Conservation (phyloP, 495 filamentous ascomycete genomes). For the Aspergillus mulundensis region DNA sequence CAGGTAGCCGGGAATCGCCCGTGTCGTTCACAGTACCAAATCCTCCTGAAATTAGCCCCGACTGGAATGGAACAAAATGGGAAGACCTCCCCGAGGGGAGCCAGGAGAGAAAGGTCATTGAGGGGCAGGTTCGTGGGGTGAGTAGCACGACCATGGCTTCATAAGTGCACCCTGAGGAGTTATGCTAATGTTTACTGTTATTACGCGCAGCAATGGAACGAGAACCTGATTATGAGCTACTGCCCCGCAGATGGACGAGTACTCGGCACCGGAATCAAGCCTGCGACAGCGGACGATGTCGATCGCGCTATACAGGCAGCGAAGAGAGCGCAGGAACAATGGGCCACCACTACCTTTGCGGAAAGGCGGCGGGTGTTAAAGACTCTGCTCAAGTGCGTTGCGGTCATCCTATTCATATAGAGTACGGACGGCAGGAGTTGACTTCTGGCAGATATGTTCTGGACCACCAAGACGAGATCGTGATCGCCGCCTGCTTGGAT, state of each 20-base stretch:
- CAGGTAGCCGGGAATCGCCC: constrained; percentile 41
- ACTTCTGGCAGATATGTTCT: constrained; percentile 59
- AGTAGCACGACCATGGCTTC: constrained; percentile 14
- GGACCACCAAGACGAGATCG: constrained; percentile 86
- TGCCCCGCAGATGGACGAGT: constrained; percentile 82
- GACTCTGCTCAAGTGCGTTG: constrained; percentile 67
- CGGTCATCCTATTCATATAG: neutral
- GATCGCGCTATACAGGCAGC: constrained; percentile 75
- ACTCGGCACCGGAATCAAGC: constrained; percentile 71
- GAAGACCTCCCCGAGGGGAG: constrained; percentile 40
- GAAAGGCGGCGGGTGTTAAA: constrained; percentile 76
- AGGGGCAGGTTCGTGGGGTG: constrained; percentile 41
- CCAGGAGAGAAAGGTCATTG: constrained; percentile 41
- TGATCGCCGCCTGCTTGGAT: constrained; percentile 81
- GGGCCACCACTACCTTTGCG: constrained; percentile 73
- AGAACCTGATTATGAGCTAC: constrained; percentile 59
- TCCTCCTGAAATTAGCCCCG: constrained; percentile 52
- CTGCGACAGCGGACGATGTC: constrained; percentile 72
- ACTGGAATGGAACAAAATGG: constrained; percentile 58
- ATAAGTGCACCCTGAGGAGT: neutral
- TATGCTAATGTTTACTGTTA: neutral
- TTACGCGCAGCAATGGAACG: constrained; percentile 36
- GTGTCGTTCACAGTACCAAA: constrained; percentile 56
- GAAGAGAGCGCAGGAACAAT: constrained; percentile 69
- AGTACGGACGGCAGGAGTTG: neutral